Conservation (phyloP, 129 eudicot genomes). For the sunflower (Helianthus annuus) region DNA sequence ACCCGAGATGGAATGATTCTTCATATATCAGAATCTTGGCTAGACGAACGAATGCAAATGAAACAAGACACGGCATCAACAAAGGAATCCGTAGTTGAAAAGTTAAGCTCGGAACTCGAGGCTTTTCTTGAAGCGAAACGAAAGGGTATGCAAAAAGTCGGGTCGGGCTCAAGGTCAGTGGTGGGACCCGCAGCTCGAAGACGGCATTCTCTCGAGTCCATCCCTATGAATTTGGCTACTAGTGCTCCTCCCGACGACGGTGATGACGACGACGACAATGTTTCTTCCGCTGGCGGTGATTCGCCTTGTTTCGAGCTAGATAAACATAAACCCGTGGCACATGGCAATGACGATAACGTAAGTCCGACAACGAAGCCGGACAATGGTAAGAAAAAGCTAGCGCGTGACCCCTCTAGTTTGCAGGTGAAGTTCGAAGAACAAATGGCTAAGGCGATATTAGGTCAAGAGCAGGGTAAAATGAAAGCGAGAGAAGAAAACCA, state of each 20-base stretch:
- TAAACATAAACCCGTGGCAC: constrained; percentile 54
- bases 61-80: constrained; percentile 45
- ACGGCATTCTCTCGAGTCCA: constrained; percentile 78
- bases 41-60: constrained; percentile 86
- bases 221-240: constrained; percentile 67
- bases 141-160: constrained; percentile 13
- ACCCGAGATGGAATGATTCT: constrained; percentile 66
- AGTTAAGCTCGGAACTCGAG: constrained; percentile 73
- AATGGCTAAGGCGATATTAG: constrained; percentile 63
- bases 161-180: constrained; percentile 20
- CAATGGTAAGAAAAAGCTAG: constrained; percentile 41
- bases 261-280: constrained; percentile 41
- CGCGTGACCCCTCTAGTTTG: constrained; percentile 51
- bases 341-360: constrained; percentile 22
- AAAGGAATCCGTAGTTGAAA: constrained; percentile 55
- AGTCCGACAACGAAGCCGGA: constrained; percentile 35
- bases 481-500: constrained; percentile 38
- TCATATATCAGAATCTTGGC: constrained; percentile 92
- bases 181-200: constrained; percentile 37
- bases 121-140: constrained; percentile 59
- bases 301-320: constrained; percentile 85
- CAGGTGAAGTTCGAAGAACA: constrained; percentile 88
- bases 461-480: constrained; percentile 19
- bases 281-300: constrained; percentile 56
- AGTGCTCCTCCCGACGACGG: constrained; percentile 81